Conservation (phyloP, 495 filamentous ascomycete genomes). For the Xylaria palmicola region DNA sequence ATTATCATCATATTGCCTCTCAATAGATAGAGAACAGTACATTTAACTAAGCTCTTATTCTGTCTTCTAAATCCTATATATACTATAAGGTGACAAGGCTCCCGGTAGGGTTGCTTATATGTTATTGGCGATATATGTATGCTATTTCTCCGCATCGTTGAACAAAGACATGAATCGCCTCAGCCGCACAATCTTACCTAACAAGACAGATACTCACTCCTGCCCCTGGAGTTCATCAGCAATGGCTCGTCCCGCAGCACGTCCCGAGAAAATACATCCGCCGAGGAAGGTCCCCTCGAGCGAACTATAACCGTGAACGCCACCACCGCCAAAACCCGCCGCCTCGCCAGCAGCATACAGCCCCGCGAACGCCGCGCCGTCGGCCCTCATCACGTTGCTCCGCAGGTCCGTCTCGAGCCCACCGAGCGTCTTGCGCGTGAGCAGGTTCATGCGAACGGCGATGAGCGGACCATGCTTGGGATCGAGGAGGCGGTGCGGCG, state of each 20-base stretch:
- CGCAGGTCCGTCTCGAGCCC: slow-evolving; percentile 53
- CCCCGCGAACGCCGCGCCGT: slow-evolving; percentile 44
- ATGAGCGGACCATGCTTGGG: slow-evolving; percentile 48
- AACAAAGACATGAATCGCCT: too few species aligned
- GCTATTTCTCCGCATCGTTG: too few species aligned
- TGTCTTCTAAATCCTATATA: too few species aligned
- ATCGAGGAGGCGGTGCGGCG: slow-evolving; percentile 48
- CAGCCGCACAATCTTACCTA: neutral
- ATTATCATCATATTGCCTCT: too few species aligned
- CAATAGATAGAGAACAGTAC: too few species aligned
- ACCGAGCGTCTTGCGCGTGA: slow-evolving; percentile 53
- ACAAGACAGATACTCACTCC: neutral
- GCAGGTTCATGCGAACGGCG: slow-evolving; percentile 50
- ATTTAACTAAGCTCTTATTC: too few species aligned
- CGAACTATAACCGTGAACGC: slow-evolving; percentile 51
- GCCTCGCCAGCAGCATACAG: slow-evolving; percentile 54
- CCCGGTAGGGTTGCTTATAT: too few species aligned
- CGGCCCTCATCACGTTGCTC: slow-evolving; percentile 45
- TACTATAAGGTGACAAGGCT: too few species aligned
- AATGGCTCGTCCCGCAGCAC: slow-evolving; percentile 46
- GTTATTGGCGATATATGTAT: too few species aligned
- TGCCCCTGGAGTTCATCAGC: slow-evolving; percentile 37
- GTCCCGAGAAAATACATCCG: slow-evolving; percentile 52
- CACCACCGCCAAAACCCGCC: slow-evolving; percentile 54
- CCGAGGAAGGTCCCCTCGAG: slow-evolving; percentile 52